Evolutionary conservation across 768 basidiomycete genomes (phyloP).

Genomic region (Tricholoma saponaceum): DNA sequence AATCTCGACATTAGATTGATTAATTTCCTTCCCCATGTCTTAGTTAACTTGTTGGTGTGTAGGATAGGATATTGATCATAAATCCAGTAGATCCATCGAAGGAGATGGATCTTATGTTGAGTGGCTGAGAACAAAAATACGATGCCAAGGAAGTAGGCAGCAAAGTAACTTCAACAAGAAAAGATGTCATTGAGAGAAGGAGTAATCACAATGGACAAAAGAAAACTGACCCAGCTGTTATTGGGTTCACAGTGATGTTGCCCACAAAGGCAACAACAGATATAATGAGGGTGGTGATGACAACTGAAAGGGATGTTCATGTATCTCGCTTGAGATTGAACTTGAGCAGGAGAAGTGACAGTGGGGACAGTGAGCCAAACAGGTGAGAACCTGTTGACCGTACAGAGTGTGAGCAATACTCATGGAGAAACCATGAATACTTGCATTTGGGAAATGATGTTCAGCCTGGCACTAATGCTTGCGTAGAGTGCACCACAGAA

Average conservation of each 20-base stretch:
- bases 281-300: slow-evolving; percentile 40
- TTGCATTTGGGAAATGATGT: slow-evolving; percentile 56
- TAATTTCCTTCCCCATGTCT: slow-evolving; percentile 38
- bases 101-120: slow-evolving; percentile 50
- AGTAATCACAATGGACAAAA: neutral
- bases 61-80: slow-evolving; percentile 56
- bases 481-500: slow-evolving; percentile 56
- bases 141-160: slow-evolving; percentile 54
- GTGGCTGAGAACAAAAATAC: slow-evolving; percentile 41
- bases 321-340: slow-evolving; percentile 52
- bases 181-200: neutral
- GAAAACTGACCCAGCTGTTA: slow-evolving; percentile 47
- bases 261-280: slow-evolving; percentile 47
- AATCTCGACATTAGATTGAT: slow-evolving; percentile 41
- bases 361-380: slow-evolving; percentile 59
- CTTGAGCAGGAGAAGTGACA: slow-evolving; percentile 55
- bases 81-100: slow-evolving; percentile 56
- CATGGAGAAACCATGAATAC: slow-evolving; percentile 7
- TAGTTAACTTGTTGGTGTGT: slow-evolving; percentile 35
- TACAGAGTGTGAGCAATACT: neutral
- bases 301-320: slow-evolving; percentile 34
- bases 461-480: slow-evolving; percentile 47
- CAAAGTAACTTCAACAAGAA: slow-evolving; percentile 45
- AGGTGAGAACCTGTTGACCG: slow-evolving; percentile 50
- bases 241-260: slow-evolving; percentile 55